Conservation (phyloP, 331 rosid species). For the Quercus lobata region DNA sequence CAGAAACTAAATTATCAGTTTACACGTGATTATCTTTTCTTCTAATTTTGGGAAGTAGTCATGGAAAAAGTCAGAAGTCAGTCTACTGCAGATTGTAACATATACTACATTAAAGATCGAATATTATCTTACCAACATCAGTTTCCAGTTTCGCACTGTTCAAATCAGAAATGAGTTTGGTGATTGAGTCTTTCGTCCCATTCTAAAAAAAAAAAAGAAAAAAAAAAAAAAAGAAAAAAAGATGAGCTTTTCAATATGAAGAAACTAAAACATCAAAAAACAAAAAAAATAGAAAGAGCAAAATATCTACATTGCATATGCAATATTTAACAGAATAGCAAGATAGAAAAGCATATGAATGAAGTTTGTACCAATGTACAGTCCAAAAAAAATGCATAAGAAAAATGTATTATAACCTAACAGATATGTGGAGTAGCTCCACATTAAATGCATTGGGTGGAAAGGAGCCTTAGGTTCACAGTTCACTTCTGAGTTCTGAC, state of each 20-base stretch:
- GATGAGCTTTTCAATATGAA: neutral
- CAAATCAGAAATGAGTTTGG: constrained; percentile 90
- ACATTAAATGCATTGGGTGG: no score
- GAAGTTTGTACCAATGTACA: no score
- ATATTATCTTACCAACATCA: constrained; percentile 88
- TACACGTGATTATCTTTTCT: neutral
- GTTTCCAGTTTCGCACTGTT: constrained; percentile 77
- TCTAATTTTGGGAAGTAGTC: neutral
- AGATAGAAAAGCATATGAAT: neutral
- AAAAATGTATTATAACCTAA: no score
- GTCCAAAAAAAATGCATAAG: no score
- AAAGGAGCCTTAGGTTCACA: no score
- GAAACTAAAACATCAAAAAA: neutral
- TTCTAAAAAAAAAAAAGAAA: constrained; percentile 42
- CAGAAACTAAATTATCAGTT: neutral
- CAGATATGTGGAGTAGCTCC: no score
- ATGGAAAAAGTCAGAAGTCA: constrained; percentile 8
- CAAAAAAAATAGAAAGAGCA: neutral
- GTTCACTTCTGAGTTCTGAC: no score
- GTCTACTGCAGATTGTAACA: neutral
- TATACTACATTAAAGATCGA: neutral
- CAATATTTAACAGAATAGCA: neutral
- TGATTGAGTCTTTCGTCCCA: constrained; percentile 87
- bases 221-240: neutral
- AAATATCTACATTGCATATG: neutral